A percentile compares a stretch with the other conserved stretches of the same genome.
phyloP scores from a whole-genome alignment of 805 yeast genomes.

The Yamadazyma scolyti region DNA sequence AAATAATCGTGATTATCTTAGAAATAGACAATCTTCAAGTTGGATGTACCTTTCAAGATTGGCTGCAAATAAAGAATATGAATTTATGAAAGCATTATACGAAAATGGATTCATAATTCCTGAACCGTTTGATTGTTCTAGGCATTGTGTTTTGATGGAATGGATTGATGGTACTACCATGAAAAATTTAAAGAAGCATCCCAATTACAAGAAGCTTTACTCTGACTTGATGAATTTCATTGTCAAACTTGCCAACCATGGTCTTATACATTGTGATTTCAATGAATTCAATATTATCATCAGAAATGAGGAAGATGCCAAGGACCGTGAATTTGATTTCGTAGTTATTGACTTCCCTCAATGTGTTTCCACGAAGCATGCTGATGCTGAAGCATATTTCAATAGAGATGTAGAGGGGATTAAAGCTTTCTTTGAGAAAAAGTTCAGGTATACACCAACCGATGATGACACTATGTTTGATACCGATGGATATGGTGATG shows the following conservation, averaged over 20 bases:
- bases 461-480: conserved; percentile 71
- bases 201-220: conserved; percentile 67
- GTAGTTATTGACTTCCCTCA: conserved; percentile 98
- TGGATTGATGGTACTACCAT: conserved; percentile 85
- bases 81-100: conserved; percentile 76
- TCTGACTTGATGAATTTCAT: conserved; percentile 84
- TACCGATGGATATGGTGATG: conserved; percentile 78
- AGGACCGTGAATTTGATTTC: conserved; percentile 58
- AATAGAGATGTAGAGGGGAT: conserved; percentile 92
- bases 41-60: conserved; percentile 92
- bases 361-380: conserved; percentile 89
- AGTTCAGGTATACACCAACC: conserved; percentile 69
- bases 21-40: conserved; percentile 65
- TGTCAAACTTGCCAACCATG: conserved; percentile 78
- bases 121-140: conserved; percentile 78
- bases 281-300: conserved; percentile 95
- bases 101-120: conserved; percentile 84
- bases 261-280: conserved; percentile 95
- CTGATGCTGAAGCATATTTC: conserved; percentile 83
- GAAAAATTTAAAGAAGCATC: conserved; percentile 74
- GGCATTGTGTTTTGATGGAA: conserved; percentile 94
- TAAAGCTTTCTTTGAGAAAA: conserved; percentile 73
- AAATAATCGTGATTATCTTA: conserved; percentile 88
- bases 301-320: conserved; percentile 53
- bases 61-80: conserved; percentile 91